Conservation (phyloP, 352 stramenopile genomes). For the Phytophthora agathidicida region DNA sequence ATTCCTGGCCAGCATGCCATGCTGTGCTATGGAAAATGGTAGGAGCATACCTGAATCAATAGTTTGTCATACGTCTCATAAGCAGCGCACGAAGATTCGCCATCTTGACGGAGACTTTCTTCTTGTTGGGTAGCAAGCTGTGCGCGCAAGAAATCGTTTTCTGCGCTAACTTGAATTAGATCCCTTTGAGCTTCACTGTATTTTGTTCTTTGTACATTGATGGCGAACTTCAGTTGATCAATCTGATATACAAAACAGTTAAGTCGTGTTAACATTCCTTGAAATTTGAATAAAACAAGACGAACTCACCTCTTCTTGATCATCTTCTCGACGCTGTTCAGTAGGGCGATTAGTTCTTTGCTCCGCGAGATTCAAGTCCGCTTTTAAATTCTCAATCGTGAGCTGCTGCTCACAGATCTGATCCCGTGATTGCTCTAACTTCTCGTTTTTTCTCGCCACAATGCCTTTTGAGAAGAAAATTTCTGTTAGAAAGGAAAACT, state of each 20-base stretch:
- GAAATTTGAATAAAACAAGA: not conserved
- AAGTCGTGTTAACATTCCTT: not conserved
- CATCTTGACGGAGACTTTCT: not conserved
- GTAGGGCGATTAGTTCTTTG: slow-evolving; percentile 4
- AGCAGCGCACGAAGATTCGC: slow-evolving; percentile 5
- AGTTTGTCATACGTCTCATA: slow-evolving; percentile 20
- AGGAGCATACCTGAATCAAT: slow-evolving; percentile 27
- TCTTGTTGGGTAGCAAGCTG: slow-evolving; percentile 9
- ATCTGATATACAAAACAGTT: slow-evolving; percentile 18
- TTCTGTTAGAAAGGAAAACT: slow-evolving; percentile 3
- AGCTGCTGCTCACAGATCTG: slow-evolving; percentile 72
- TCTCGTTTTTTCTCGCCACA: slow-evolving; percentile 42
- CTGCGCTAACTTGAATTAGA: slow-evolving; percentile 9
- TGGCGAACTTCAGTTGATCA: slow-evolving; percentile 22
- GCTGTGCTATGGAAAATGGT: not conserved
- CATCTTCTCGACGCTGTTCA: slow-evolving; percentile 28
- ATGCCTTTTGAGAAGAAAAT: slow-evolving; percentile 31
- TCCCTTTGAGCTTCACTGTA: slow-evolving; percentile 15
- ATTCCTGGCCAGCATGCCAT: not conserved
- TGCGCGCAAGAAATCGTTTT: slow-evolving; percentile 29
- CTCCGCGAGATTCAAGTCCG: slow-evolving; percentile 39
- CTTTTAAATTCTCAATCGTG: slow-evolving; percentile 63
- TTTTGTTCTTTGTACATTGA: slow-evolving; percentile 19
- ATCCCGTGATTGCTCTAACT: slow-evolving; percentile 44
- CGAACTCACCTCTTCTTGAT: slow-evolving; percentile 43